These are phyloP conservation scores for Eimeria sp. DNA, from an alignment of 169 alveolate genomes.

Conservation along the genomic window DNA sequence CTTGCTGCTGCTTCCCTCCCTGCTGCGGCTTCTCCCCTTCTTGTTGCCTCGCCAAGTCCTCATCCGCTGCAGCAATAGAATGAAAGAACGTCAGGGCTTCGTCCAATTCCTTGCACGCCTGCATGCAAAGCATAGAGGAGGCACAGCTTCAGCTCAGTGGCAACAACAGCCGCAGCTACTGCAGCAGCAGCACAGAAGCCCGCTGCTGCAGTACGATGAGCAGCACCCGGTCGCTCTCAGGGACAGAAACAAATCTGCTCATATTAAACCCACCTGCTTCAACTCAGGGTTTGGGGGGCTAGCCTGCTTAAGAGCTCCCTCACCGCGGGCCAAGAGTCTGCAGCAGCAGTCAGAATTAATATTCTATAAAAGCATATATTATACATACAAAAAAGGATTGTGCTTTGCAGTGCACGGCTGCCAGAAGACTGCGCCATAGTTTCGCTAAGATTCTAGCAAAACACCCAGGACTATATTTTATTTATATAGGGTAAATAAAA, in stretches of 20 bases:
- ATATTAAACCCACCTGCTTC: neutral
- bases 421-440: no score
- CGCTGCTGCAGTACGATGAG: neutral
- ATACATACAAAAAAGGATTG: no score
- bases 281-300: conserved; percentile 19
- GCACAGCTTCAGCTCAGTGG: neutral
- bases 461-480: no score
- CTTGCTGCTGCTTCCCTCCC: neutral
- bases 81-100: conserved; percentile 44
- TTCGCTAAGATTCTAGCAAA: no score
- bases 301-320: conserved; percentile 1
- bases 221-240: neutral
- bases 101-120: conserved; percentile 65
- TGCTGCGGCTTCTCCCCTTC: conserved; percentile 11
- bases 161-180: neutral
- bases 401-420: no score
- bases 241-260: neutral
- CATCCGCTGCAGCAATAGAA: conserved; percentile 67
- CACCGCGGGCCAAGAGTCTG: conserved; percentile 31
- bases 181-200: neutral
- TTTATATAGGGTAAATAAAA: neutral
- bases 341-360: neutral
- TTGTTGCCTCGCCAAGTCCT: conserved; percentile 55
- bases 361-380: no score
- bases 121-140: conserved; percentile 21